Evolutionary conservation across 169 alveolate genomes (phyloP), one percentile per base, ranked within the genome.

Genomic region (Plasmodium vivax): DNA sequence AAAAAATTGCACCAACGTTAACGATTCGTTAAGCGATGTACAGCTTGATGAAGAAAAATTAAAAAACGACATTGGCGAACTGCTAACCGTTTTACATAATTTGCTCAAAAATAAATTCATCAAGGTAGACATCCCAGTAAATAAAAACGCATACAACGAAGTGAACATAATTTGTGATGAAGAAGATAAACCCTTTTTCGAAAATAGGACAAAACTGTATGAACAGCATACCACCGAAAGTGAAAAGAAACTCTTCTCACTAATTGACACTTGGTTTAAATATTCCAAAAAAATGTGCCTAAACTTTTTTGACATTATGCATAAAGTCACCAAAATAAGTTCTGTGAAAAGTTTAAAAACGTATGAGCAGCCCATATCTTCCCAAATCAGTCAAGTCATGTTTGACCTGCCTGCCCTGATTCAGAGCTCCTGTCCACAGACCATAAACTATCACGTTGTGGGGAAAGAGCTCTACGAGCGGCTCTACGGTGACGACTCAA

Each of bases 381-480:
- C 94, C 68, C 94, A 87, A 87, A 79, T 87, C 14, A 87, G 81
- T 77, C 94, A 87, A 77, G 94, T 87, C n/a, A 87, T 87, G 94
- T 87, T 87, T 87, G 88, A 77, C 1, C 82, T 87, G 16, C 94
- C 94, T n/a, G 38, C 94, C n/a, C 30, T 87, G 68, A 87, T 87
- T 54, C 88, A 87, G 82, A 87, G 27, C 38, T 19, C 94, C 41
- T 79, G 68, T 27, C 94, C 94, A 0, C 88, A 87, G 32, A 38
- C 56, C 9, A 19, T 87, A 34, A 87, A 56, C 68, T 58, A 77
- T 47, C 34, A 87, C 32, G 72, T 87, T 54, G 81, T 87, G n/a
- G 94, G 94, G 19, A 43, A 87, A 80, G 56, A 45, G 30, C 36
- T 87, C 32, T 87, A 87, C 45, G 88, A 75, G 19, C 47, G 16